phyloP scores from a whole-genome alignment of 1,139 yeast genomes.

The Taiozyma sp. region DNA sequence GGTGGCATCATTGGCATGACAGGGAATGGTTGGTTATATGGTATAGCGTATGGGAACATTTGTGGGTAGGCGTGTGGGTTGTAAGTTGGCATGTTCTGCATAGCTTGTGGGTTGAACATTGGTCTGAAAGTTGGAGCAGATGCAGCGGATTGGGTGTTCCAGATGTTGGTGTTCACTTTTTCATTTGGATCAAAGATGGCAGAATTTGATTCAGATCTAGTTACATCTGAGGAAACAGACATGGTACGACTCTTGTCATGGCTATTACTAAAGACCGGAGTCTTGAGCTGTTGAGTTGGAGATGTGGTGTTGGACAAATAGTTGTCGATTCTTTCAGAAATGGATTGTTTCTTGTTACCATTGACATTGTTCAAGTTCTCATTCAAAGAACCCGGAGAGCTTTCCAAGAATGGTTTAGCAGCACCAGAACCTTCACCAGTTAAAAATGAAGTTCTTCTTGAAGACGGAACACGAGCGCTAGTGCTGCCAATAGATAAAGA shows the following conservation, averaged over 20 bases:
- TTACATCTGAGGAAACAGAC: conserved; percentile 23
- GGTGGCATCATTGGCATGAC: conserved; percentile 34
- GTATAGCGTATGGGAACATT: conserved; percentile 25
- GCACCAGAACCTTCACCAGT: conserved; percentile 24
- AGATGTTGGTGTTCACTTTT: conserved; percentile 33
- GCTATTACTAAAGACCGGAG: background rate
- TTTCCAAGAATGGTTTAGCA: conserved; percentile 18
- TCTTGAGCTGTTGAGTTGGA: conserved; percentile 39
- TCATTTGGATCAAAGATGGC: conserved; percentile 24
- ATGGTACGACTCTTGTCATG: conserved; percentile 13
- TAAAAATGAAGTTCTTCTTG: conserved; percentile 49
- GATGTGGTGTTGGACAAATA: conserved; percentile 34
- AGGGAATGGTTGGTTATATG: conserved; percentile 23
- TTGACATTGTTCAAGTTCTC: conserved; percentile 45
- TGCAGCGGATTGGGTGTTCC: conserved; percentile 70
- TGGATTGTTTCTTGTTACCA: conserved; percentile 48
- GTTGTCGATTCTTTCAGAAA: conserved; percentile 61
- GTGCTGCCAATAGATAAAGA: conserved; percentile 28
- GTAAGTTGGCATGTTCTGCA: conserved; percentile 6
- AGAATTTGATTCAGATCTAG: conserved; percentile 30
- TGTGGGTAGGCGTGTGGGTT: conserved; percentile 16
- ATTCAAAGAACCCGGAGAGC: conserved; percentile 45
- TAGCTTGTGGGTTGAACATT: conserved; percentile 2
- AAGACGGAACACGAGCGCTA: conserved; percentile 25
- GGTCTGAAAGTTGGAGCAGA: conserved; percentile 44